These are phyloP conservation scores for Schwanniomyces polymorphus DNA, from an alignment of 805 yeast species.

Conservation along the genomic window DNA sequence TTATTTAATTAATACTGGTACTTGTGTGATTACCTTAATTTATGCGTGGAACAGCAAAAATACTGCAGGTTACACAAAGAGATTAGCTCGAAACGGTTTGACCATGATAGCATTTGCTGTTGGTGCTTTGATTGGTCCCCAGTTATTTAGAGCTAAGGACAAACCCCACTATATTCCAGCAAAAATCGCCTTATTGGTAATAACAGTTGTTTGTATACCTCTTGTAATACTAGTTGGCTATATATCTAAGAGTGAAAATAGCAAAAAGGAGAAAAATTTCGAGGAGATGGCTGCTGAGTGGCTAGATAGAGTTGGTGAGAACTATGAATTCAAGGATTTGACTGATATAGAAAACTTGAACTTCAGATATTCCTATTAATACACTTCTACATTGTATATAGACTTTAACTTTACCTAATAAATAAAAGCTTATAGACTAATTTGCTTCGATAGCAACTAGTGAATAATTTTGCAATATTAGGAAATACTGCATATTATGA, in stretches of 20 bases:
- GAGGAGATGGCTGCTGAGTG: constrained; percentile 13
- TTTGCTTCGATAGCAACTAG: not conserved
- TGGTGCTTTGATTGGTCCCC: constrained; percentile 68
- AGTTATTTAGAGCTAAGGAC: constrained; percentile 55
- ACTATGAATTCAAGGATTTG: constrained; percentile 52
- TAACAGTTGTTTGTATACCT: constrained; percentile 49
- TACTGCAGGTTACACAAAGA: constrained; percentile 76
- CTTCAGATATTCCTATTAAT: constrained; percentile 54
- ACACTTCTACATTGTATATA: not conserved
- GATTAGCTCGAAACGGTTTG: constrained; percentile 57
- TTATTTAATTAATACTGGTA: constrained; percentile 54
- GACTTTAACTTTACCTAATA: not conserved
- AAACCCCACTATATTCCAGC: constrained; percentile 61
- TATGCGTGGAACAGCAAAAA: constrained; percentile 65
- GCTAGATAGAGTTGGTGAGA: constrained; percentile 17
- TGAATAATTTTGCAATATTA: not conserved
- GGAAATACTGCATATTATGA: not conserved
- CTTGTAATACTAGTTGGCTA: constrained; percentile 42
- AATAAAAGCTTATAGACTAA: not conserved
- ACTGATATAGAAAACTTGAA: constrained; percentile 59
- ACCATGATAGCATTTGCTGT: constrained; percentile 65
- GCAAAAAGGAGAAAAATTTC: constrained; percentile 40
- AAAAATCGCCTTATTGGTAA: constrained; percentile 53
- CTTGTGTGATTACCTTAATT: constrained; percentile 56
- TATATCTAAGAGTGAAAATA: constrained; percentile 50